phyloP scores from a whole-genome alignment of 768 basidiomycete species.

The Mrakia gelida region DNA sequence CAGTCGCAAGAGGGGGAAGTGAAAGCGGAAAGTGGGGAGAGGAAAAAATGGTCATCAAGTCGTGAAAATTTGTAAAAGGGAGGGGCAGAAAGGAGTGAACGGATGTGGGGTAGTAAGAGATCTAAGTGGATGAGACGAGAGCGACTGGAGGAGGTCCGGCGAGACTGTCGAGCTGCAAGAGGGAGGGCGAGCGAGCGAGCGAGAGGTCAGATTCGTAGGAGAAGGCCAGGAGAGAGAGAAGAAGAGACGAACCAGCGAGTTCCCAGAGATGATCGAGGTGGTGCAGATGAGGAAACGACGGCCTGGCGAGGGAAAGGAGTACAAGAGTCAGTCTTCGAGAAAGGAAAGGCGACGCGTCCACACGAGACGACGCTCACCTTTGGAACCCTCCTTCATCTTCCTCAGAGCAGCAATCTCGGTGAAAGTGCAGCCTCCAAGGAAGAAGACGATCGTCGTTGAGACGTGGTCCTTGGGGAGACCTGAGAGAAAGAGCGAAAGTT shows the following conservation, averaged over 20 bases:
- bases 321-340: neutral
- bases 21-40: too few species aligned
- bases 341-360: neutral
- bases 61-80: neutral
- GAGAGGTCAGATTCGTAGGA: neutral
- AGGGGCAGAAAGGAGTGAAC: neutral
- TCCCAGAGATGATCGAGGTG: constrained; percentile 81
- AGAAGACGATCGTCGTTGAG: constrained; percentile 87
- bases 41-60: neutral
- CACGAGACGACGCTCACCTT: constrained; percentile 51
- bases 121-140: neutral
- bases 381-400: constrained; percentile 82
- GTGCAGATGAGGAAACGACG: constrained; percentile 85
- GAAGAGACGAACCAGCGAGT: constrained; percentile 33
- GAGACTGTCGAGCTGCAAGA: constrained; percentile 18
- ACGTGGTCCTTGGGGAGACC: constrained; percentile 54
- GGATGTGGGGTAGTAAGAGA: neutral
- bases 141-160: constrained; percentile 14
- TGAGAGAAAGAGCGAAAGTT: neutral
- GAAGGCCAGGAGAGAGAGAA: neutral
- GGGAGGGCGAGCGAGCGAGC: neutral
- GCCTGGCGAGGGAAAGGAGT: constrained; percentile 55
- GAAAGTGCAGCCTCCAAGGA: constrained; percentile 90
- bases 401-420: constrained; percentile 93
- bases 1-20: neutral